Base-by-base conservation (phyloP, 2,329 filamentous ascomycete species). In the Epichloe sp. region DNA sequence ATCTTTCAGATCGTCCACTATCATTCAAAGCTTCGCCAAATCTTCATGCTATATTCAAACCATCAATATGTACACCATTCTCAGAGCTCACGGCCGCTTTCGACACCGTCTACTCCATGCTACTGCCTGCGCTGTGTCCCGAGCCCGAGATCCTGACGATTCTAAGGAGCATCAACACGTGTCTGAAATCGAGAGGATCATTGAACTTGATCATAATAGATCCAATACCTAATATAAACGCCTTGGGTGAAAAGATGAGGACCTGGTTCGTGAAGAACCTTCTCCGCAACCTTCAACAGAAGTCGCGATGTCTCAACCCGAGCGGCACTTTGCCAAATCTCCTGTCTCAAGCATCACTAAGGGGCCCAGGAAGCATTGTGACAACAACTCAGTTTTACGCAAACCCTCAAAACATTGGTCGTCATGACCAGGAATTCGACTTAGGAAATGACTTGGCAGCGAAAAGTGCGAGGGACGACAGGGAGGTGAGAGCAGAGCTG, bases 191-290 rank as follows among this genome's bases (percentile, higher is more conserved):
- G 0, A 72, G 74, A 0, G 81, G 82, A 1, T 67, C 70, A 19
- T 62, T 86, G 12, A 74, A 82, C 53, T 64, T 86, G 15, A 75
- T 76, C 0, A 65, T 86, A 17, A 77, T 86, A 55, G 80, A 86
- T 52, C 79, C 83, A 0, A 67, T 76, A 7, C 83, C 83, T 0
- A 68, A 75, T 0, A 66, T 74, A 3, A 65, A 70, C 2, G 80
- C 75, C 0, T 68, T 79, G 23, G 83, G 83, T 0, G 79, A 78
- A 0, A 66, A 68, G 1, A 66, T 86, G 59, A 70, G 75, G 37
- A 62, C 68, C 1, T 86, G 83, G 83, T 67, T 86, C 2, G 78
- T 83, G 43, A 71, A 77, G 3, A 70, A 83, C 48, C 68, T 86
- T 0, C 62, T 83, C 2, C 62, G 76, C 6, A 82, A 81, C 52